Conservation (phyloP, 805 yeast genomes). For the Yamadazyma sp. region DNA sequence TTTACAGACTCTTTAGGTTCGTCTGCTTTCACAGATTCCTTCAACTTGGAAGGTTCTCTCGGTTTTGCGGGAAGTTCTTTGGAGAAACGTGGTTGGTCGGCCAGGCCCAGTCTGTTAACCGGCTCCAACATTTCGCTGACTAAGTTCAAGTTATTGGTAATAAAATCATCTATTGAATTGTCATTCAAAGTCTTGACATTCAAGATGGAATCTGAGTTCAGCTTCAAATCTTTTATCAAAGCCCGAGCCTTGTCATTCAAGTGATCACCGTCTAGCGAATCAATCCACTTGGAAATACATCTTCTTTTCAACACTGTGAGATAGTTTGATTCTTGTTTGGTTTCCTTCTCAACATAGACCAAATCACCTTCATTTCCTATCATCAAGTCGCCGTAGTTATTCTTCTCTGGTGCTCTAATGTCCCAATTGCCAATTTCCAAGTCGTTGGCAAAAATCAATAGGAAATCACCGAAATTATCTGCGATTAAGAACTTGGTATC, state of each 20-base stretch:
- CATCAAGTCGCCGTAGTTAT: slow-evolving; percentile 52
- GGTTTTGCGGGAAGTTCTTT: not conserved
- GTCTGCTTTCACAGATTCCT: not conserved
- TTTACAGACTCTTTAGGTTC: not conserved
- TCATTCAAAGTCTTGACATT: slow-evolving; percentile 19
- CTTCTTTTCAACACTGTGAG: slow-evolving; percentile 40
- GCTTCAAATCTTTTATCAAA: slow-evolving; percentile 21
- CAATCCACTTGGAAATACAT: slow-evolving; percentile 34
- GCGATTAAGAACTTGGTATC: slow-evolving; percentile 88
- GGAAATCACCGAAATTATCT: slow-evolving; percentile 84
- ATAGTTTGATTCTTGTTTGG: slow-evolving; percentile 44
- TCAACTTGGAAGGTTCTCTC: not conserved
- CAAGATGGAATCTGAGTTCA: slow-evolving; percentile 21
- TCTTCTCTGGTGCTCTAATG: slow-evolving; percentile 56
- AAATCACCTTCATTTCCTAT: slow-evolving; percentile 73
- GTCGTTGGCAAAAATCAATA: slow-evolving; percentile 81
- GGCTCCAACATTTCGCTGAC: slow-evolving; percentile 9
- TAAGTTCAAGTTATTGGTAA: slow-evolving; percentile 28
- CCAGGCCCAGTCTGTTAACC: not conserved
- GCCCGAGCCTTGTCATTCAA: slow-evolving; percentile 13
- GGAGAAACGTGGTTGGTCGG: not conserved
- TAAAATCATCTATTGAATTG: slow-evolving; percentile 30
- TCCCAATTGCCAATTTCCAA: slow-evolving; percentile 80
- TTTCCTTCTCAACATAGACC: slow-evolving; percentile 60
- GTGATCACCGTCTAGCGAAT: slow-evolving; percentile 21